Evolutionary conservation across 306 rosid species (phyloP), one percentile per base, ranked within the genome.

Genomic region (Datisca glomerata): DNA sequence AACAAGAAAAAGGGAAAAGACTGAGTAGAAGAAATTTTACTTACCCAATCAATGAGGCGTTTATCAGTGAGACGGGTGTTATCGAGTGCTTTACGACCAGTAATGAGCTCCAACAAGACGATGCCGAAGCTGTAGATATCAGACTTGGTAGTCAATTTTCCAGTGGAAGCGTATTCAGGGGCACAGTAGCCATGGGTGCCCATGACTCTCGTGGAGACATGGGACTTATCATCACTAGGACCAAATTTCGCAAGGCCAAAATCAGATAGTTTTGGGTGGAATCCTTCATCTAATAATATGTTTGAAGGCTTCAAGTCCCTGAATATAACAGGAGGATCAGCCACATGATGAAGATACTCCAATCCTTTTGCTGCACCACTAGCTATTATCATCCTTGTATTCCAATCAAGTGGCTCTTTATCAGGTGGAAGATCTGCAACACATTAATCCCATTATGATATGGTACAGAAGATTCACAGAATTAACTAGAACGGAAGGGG

Each of bases 131-230:
- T 60, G 43, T 64, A 73, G 18, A 73, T 60, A 35, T 73, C 80
- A 38, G 75, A 68, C 53, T 58, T 73, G 50, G 22, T 20, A 3
- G 80, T 73, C 55, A 73, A 48, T 39, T 60, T 68, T 46, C 80
- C 80, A 32, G 40, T 59, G n/a, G n/a, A n/a, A 35, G 75, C 75
- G 60, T 73, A 73, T 63, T 68, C 80, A 23, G 75, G 80, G 12
- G 80, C 80, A 48, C 80, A 73, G 38, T 73, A 73, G 39, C 80
- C 80, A 36, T 55, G 54, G 18, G 75, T 73, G 61, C 80, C 80
- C 80, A 68, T 64, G 16, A 73, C 80, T 43, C 75, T 63, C 3
- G 80, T 64, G 52, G 65, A 57, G 41, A 73, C 75, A 34, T 42
- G 64, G 0, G 80, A 68, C 27, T 55, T 53, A 4, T 64, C 80